Evolutionary conservation across 805 yeast genomes (phyloP), one percentile per base, ranked within the genome.

Genomic region (Pichia membranifaciens): DNA sequence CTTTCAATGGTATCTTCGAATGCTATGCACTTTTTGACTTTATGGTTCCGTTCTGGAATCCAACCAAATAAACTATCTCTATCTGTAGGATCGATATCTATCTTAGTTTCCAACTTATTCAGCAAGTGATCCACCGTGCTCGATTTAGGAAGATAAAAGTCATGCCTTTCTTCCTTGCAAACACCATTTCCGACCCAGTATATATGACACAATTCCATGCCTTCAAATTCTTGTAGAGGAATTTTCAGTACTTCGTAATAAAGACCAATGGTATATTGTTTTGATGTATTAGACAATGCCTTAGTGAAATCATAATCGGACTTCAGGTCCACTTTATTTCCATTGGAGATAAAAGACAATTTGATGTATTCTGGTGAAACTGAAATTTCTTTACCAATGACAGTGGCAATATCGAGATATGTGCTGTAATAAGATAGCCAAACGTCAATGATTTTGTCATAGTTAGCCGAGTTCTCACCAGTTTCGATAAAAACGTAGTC

Each of bases 211-310:
- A 79, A 65, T 49, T 78, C 78, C 81, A 87, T 76, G 52, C 76
- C 80, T 64, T 93, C 99, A 57, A 84, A 76, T 52, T 88, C 95
- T 32, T 70, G 74, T 45, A 91, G 68, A 2, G 90, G 79, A 38
- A 89, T 80, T 40, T 80, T 84, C 58, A 93, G 72, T 1, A 84
- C 66, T 58, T 91, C 96, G 61, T 85, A 91, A 54, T 82, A 82
- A 49, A 91, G 75, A 7, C 57, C 59, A 38, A 64, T 42, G 4
- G 68, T 60, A 38, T 72, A 74, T 7, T 75, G 68, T 20, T 72
- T 74, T 1, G 78, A 70, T 34, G 71, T 70, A 53, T 68, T 70
- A 5, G 70, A 67, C 53, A 76, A 69, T 9, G 70, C 48, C n/a
- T 51, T 38, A 36, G 47, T 44, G 58, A 59, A 48, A 49, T 58